Conservation (phyloP, 2,329 filamentous ascomycete species). For the Talaromyces piceae region DNA sequence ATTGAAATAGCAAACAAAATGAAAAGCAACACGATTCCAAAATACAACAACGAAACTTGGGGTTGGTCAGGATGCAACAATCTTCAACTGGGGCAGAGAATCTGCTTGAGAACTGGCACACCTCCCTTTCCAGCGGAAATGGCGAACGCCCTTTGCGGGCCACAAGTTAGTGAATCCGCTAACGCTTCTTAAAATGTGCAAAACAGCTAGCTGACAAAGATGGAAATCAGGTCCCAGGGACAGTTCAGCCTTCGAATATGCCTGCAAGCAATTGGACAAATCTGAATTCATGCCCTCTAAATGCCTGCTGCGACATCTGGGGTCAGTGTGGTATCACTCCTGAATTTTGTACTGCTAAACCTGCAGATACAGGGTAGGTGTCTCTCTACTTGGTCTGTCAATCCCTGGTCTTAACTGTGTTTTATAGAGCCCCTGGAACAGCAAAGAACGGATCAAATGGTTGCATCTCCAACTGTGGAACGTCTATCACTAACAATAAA, state of each 20-base stretch:
- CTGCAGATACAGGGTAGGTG: conserved; percentile 2
- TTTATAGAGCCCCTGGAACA: conserved; percentile 30
- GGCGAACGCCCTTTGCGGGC: conserved; percentile 39
- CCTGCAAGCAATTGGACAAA: conserved; percentile 22
- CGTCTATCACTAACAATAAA: conserved; percentile 23
- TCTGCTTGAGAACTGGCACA: conserved; percentile 28
- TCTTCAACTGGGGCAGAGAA: conserved; percentile 15
- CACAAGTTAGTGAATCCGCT: conserved; percentile 18
- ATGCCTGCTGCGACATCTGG: conserved; percentile 34
- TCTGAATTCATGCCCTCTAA: conserved; percentile 42
- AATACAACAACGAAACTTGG: conserved; percentile 38
- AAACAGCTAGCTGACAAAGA: not conserved
- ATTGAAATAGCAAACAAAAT: conserved; percentile 24
- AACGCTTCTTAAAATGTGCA: not conserved
- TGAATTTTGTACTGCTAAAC: conserved; percentile 24
- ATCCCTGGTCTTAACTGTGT: not conserved
- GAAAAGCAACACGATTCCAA: conserved; percentile 24
- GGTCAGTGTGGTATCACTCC: not conserved
- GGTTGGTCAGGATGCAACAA: conserved; percentile 35
- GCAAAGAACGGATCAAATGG: conserved; percentile 24
- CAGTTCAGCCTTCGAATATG: conserved; percentile 24
- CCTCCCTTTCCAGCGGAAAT: conserved; percentile 37
- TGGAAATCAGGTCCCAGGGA: conserved; percentile 26
- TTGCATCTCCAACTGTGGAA: conserved; percentile 39
- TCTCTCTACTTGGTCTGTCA: conserved; percentile 10